These are phyloP conservation scores for Leccinum pellstonianum DNA, from an alignment of 768 basidiomycete genomes.

Conservation along the genomic window DNA sequence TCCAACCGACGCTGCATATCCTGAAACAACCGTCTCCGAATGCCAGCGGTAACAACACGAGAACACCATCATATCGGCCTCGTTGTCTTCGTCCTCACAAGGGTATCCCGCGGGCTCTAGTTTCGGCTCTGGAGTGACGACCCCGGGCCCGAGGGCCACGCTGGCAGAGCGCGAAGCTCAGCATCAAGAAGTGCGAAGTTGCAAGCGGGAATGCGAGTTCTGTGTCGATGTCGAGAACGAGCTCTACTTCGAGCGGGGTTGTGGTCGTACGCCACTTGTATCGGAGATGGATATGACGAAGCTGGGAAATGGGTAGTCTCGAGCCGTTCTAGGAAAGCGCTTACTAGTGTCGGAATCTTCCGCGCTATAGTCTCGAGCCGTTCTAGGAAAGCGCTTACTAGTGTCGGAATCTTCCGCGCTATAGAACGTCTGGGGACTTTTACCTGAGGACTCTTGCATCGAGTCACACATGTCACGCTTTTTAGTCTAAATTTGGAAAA, in stretches of 20 bases:
- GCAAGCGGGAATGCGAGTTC: slow-evolving; percentile 34
- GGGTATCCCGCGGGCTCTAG: slow-evolving; percentile 4
- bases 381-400: too few relatives aligned
- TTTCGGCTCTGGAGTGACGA: slow-evolving; percentile 4
- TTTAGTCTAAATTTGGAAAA: not conserved
- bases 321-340: too few relatives aligned
- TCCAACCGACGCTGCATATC: slow-evolving; percentile 66
- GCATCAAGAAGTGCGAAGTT: slow-evolving; percentile 70
- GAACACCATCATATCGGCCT: not conserved
- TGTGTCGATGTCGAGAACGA: slow-evolving; percentile 25
- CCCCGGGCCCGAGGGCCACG: slow-evolving; percentile 27
- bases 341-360: too few relatives aligned
- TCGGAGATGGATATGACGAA: too few relatives aligned
- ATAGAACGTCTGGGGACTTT: not conserved
- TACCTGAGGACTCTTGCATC: not conserved
- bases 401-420: too few relatives aligned
- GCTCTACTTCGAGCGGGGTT: too few relatives aligned
- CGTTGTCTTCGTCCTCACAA: slow-evolving; percentile 19
- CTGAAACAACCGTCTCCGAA: slow-evolving; percentile 61
- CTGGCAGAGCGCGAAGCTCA: slow-evolving; percentile 68
- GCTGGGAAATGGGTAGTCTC: too few relatives aligned
- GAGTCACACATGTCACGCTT: not conserved
- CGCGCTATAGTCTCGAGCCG: too few relatives aligned
- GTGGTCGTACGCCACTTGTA: too few relatives aligned
- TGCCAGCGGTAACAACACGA: not conserved